Conservation (phyloP, 257 asterid species). For the Asclepias syriaca region DNA sequence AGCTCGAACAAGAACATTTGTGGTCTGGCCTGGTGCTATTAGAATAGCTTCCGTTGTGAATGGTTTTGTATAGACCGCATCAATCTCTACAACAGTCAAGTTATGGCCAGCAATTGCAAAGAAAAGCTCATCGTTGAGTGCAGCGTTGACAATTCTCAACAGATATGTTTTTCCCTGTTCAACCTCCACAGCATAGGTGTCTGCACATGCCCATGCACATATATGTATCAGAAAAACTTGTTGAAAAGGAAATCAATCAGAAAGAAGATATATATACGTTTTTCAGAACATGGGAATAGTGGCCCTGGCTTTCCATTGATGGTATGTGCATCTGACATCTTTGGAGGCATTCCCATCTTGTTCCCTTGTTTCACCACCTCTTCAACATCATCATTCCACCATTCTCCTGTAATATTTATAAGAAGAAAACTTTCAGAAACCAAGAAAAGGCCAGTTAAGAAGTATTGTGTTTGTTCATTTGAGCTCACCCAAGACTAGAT, state of each 20-base stretch:
- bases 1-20: slow-evolving; percentile 44
- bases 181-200: slow-evolving; percentile 44
- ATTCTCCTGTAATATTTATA: slow-evolving; percentile 29
- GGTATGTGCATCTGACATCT: slow-evolving; percentile 48
- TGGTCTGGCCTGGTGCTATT: slow-evolving; percentile 62
- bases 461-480: neutral
- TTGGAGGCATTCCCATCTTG: slow-evolving; percentile 46
- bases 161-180: slow-evolving; percentile 55
- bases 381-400: slow-evolving; percentile 61
- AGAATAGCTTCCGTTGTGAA: slow-evolving; percentile 39
- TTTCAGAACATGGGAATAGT: slow-evolving; percentile 54
- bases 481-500: slow-evolving; percentile 39
- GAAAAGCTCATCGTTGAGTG: slow-evolving; percentile 64
- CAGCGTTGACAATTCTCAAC: slow-evolving; percentile 52
- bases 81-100: slow-evolving; percentile 54
- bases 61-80: slow-evolving; percentile 56
- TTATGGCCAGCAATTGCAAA: slow-evolving; percentile 50
- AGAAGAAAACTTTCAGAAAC: neutral
- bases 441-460: neutral
- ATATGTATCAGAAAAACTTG: neutral
- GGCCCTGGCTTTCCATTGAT: slow-evolving; percentile 69
- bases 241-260: neutral
- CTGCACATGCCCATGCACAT: slow-evolving; percentile 17
- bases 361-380: slow-evolving; percentile 46
- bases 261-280: slow-evolving; percentile 25